phyloP scores from a whole-genome alignment of 352 stramenopile genomes.

The Phytophthora cajani region DNA sequence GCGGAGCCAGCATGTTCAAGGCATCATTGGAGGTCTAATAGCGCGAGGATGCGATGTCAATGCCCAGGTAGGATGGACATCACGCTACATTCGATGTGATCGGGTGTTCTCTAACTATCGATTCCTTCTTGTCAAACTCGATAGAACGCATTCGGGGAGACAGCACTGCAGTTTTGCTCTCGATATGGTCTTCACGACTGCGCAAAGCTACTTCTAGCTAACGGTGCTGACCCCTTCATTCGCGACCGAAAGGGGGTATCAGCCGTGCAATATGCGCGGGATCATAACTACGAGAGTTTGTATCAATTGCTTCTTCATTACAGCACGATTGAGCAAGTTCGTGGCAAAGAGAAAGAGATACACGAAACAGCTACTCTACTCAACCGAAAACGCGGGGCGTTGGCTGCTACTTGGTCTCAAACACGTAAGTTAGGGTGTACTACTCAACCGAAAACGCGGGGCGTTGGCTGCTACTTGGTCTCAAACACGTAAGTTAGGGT shows the following conservation, averaged over 20 bases:
- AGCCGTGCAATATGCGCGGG: slow-evolving; percentile 50
- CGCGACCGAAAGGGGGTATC: slow-evolving; percentile 50
- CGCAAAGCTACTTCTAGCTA: slow-evolving; percentile 56
- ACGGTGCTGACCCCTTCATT: slow-evolving; percentile 41
- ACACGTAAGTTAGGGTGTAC: slow-evolving; percentile 45
- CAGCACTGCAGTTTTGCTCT: slow-evolving; percentile 59
- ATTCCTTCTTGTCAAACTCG: not conserved
- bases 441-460: slow-evolving; percentile 54
- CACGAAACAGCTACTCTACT: slow-evolving; percentile 36
- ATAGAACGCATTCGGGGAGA: slow-evolving; percentile 76
- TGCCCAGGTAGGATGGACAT: slow-evolving; percentile 43
- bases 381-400: slow-evolving; percentile 43
- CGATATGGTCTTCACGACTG: slow-evolving; percentile 61
- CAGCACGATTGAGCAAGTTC: slow-evolving; percentile 46
- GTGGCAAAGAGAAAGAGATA: slow-evolving; percentile 41
- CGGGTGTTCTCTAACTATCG: not conserved
- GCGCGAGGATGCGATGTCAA: slow-evolving; percentile 50
- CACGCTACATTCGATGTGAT: not conserved
- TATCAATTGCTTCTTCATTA: slow-evolving; percentile 53
- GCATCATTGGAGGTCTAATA: slow-evolving; percentile 54
- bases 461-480: slow-evolving; percentile 58
- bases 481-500: slow-evolving; percentile 49
- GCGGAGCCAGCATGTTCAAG: slow-evolving; percentile 40
- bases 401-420: slow-evolving; percentile 61
- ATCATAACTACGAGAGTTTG: slow-evolving; percentile 41